Conservation (phyloP, 257 asterid genomes). For the Henckelia pumila region DNA sequence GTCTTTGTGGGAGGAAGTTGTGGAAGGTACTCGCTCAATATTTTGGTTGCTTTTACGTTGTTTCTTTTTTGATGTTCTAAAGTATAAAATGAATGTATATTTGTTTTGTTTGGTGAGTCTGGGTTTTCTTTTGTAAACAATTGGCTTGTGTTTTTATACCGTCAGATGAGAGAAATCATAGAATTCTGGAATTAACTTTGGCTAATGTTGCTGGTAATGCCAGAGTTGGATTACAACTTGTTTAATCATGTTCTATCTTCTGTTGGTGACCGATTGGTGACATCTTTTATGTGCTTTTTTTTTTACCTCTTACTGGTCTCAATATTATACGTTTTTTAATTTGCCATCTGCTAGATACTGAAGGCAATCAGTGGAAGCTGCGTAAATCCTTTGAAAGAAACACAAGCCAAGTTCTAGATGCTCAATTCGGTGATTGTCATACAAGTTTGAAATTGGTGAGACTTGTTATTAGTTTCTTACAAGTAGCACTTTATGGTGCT, state of each 20-base stretch:
- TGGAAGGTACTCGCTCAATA: slow-evolving; percentile 43
- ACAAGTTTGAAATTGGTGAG: slow-evolving; percentile 79
- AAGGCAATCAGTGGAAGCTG: slow-evolving; percentile 59
- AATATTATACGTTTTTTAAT: slow-evolving; percentile 13
- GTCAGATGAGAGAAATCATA: slow-evolving; percentile 15
- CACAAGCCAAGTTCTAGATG: slow-evolving; percentile 57
- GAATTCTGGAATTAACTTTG: neutral
- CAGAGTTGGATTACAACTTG: neutral
- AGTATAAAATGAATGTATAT: neutral
- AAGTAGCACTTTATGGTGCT: slow-evolving; percentile 18
- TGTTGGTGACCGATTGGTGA: neutral
- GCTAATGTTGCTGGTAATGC: neutral
- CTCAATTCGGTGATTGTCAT: slow-evolving; percentile 66
- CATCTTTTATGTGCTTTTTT: neutral
- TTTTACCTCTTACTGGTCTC: slow-evolving; percentile 12
- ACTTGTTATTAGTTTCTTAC: slow-evolving; percentile 23
- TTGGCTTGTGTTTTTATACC: slow-evolving; percentile 17
- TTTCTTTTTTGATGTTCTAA: neutral
- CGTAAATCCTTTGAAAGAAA: slow-evolving; percentile 60
- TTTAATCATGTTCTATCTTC: slow-evolving; percentile 4
- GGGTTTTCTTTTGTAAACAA: slow-evolving; percentile 13
- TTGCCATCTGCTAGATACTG: slow-evolving; percentile 46
- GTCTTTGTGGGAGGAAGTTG: slow-evolving; percentile 80
- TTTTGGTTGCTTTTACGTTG: slow-evolving; percentile 8
- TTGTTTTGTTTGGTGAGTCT: slow-evolving; percentile 9